Percentiles rank a stretch among this genome's conserved stretches.
Evolutionary conservation across 257 asterid species (phyloP).

Genomic region (Plantago ovata): DNA sequence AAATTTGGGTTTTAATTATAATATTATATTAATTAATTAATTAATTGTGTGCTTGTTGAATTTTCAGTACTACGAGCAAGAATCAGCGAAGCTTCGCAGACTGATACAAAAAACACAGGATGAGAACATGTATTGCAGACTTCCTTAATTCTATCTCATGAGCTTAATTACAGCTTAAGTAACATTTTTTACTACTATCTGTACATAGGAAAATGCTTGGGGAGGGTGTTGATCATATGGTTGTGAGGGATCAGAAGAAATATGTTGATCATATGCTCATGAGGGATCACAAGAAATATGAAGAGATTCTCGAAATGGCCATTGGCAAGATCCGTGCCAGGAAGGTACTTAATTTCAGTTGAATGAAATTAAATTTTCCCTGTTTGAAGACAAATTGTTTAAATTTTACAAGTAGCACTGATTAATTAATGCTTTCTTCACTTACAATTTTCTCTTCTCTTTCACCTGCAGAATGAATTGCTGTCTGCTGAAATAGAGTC

Average conservation of each 20-base stretch:
- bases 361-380: too few relatives aligned
- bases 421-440: too few relatives aligned
- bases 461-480: conserved; percentile 67
- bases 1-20: too few relatives aligned
- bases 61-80: conserved; percentile 78
- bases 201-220: conserved; percentile 57
- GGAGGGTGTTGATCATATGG: conserved; percentile 61
- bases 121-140: conserved; percentile 46
- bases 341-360: too few relatives aligned
- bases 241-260: conserved; percentile 44
- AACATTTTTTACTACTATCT: neutral
- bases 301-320: conserved; percentile 67
- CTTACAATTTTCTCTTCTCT: too few relatives aligned
- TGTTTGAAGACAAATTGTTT: too few relatives aligned
- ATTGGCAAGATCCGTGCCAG: conserved; percentile 66
- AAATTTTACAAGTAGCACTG: too few relatives aligned
- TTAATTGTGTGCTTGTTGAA: conserved; percentile 1
- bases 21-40: too few relatives aligned
- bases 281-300: conserved; percentile 58
- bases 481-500: conserved; percentile 84
- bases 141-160: neutral
- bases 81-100: conserved; percentile 59
- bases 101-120: conserved; percentile 55
- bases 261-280: too few relatives aligned
- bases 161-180: neutral